These are phyloP conservation scores for Sapria himalayana DNA, from an alignment of 345 rosid genomes.

Conservation along the genomic window DNA sequence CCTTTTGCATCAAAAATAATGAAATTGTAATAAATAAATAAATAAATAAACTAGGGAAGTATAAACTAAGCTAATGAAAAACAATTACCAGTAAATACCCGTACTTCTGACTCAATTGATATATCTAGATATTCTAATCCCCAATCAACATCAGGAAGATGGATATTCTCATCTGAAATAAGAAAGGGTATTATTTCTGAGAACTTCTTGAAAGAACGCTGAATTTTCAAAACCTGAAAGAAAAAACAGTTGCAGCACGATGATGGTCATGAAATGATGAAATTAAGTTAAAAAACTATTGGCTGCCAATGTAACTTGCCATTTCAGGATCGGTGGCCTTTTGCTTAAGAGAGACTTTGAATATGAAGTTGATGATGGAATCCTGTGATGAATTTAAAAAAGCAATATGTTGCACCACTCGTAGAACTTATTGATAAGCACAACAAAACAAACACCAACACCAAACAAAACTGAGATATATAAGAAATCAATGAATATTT, in stretches of 20 bases:
- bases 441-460: too few species aligned
- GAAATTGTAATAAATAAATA: too few species aligned
- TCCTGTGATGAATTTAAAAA: conserved; percentile 25
- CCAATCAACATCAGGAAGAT: conserved; percentile 25
- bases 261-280: conserved; percentile 2
- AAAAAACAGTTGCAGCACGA: conserved; percentile 4
- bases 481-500: too few species aligned
- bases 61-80: too few species aligned
- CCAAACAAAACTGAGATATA: too few species aligned
- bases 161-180: conserved; percentile 18
- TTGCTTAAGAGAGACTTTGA: conserved; percentile 62
- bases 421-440: too few species aligned
- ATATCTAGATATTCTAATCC: conserved; percentile 25
- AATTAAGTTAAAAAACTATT: background rate
- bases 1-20: too few species aligned
- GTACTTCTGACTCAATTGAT: conserved; percentile 28
- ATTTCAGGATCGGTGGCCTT: conserved; percentile 66
- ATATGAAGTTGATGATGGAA: conserved; percentile 48
- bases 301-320: conserved; percentile 24
- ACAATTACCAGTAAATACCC: conserved; percentile 41
- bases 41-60: background rate
- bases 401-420: too few species aligned
- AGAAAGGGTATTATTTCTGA: conserved; percentile 36
- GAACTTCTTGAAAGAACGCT: conserved; percentile 33
- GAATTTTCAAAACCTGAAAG: conserved; percentile 48